Conservation (phyloP, 108 stramenopile species). For the Pseudonitzschia pungens region DNA sequence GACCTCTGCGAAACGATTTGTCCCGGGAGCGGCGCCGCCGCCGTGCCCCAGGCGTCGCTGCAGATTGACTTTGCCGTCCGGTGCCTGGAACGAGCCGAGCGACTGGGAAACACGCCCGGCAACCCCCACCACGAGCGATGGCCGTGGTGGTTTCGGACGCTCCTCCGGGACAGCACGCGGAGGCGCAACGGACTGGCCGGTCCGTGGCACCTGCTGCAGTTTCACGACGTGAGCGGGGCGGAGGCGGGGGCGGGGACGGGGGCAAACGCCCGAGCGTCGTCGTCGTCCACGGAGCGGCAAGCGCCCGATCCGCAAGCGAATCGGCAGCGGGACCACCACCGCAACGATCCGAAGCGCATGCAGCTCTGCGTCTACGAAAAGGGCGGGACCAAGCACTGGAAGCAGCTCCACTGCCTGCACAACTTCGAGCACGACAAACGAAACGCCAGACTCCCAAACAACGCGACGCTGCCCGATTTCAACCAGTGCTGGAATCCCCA, state of each 20-base stretch:
- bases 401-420: conserved; percentile 22
- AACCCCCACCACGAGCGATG: not conserved
- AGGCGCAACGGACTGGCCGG: conserved; percentile 29
- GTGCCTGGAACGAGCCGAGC: not conserved
- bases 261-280: too few relatives aligned
- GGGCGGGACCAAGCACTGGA: conserved; percentile 36
- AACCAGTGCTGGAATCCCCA: not conserved
- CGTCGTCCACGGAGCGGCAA: too few relatives aligned
- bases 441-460: too few relatives aligned
- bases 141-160: conserved; percentile 67
- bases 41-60: not conserved
- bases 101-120: not conserved
- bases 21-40: not conserved
- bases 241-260: too few relatives aligned
- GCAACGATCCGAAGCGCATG: not conserved
- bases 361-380: conserved; percentile 55
- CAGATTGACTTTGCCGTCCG: not conserved
- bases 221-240: conserved; percentile 2
- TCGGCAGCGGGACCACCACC: not conserved
- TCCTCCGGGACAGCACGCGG: conserved; percentile 37
- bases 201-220: conserved; percentile 51
- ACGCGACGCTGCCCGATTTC: not conserved
- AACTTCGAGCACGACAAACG: not conserved
- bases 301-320: too few relatives aligned
- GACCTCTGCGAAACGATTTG: not conserved